phyloP scores from a whole-genome alignment of 176 grass and related monocot species.

The Stipa capillata region DNA sequence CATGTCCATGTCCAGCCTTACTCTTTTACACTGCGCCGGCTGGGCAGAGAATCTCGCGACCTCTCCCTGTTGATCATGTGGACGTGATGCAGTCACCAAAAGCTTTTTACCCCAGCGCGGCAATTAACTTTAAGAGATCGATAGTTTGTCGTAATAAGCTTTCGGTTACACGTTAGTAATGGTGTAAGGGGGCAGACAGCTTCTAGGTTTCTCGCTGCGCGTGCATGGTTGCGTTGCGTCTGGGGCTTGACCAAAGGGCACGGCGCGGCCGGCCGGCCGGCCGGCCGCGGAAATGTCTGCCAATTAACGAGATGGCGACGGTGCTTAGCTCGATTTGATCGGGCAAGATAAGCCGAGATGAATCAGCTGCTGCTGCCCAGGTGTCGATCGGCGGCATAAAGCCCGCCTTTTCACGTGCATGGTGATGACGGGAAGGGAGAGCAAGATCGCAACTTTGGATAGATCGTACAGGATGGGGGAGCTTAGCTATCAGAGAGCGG shows the following conservation, averaged over 20 bases:
- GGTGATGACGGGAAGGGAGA: conserved; percentile 18
- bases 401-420: not conserved
- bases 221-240: not conserved
- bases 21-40: not conserved
- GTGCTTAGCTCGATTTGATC: conserved; percentile 16
- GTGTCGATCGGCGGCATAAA: not conserved
- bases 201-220: not conserved
- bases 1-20: not conserved
- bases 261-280: not conserved
- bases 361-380: not conserved
- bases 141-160: not conserved
- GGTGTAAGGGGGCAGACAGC: not conserved
- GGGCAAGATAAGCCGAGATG: not conserved
- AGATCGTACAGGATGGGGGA: not conserved
- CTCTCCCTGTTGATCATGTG: not conserved
- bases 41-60: not conserved
- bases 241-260: not conserved
- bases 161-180: no score
- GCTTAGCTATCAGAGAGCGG: not conserved
- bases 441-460: conserved; percentile 6
- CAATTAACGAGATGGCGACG: not conserved
- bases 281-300: conserved; percentile 19
- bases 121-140: no score
- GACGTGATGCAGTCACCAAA: not conserved
- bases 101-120: not conserved